phyloP scores from a whole-genome alignment of 257 asterid genomes.

The Solanum phureja region DNA sequence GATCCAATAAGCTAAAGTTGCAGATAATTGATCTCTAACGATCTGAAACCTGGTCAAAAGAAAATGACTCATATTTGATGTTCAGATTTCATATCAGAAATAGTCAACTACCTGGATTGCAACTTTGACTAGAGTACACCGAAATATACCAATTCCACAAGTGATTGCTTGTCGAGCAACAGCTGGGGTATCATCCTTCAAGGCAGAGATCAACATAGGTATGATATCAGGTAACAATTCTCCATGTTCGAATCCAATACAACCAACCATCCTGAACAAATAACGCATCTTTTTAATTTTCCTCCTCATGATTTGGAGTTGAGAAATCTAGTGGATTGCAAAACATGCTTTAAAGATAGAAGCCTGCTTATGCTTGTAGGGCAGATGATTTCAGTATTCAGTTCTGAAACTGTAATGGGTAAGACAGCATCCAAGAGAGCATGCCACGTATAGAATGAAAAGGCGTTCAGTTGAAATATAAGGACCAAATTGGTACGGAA shows the following conservation, averaged over 20 bases:
- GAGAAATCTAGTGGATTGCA: background rate
- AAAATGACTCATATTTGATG: background rate
- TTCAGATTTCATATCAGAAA: background rate
- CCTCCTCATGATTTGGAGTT: background rate
- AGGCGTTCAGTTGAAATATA: background rate
- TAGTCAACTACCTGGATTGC: constrained; percentile 57
- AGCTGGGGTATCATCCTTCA: constrained; percentile 80
- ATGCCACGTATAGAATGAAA: background rate
- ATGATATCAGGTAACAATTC: constrained; percentile 76
- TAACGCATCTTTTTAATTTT: background rate
- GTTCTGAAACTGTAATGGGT: background rate
- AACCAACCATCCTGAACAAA: constrained; percentile 61
- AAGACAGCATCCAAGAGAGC: background rate
- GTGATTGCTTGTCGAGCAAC: constrained; percentile 91
- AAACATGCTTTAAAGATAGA: background rate
- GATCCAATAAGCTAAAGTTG: background rate
- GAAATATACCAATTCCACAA: constrained; percentile 71
- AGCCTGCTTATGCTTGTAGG: background rate
- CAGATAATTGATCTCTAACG: background rate
- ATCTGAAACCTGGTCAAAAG: constrained; percentile 1
- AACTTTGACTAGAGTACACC: constrained; percentile 50
- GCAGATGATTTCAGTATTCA: background rate
- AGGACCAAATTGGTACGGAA: background rate
- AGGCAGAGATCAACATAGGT: constrained; percentile 53
- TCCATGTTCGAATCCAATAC: constrained; percentile 63